These are phyloP conservation scores for Trichoderma sp. DNA, from an alignment of 2,329 filamentous ascomycete species.

Conservation along the genomic window DNA sequence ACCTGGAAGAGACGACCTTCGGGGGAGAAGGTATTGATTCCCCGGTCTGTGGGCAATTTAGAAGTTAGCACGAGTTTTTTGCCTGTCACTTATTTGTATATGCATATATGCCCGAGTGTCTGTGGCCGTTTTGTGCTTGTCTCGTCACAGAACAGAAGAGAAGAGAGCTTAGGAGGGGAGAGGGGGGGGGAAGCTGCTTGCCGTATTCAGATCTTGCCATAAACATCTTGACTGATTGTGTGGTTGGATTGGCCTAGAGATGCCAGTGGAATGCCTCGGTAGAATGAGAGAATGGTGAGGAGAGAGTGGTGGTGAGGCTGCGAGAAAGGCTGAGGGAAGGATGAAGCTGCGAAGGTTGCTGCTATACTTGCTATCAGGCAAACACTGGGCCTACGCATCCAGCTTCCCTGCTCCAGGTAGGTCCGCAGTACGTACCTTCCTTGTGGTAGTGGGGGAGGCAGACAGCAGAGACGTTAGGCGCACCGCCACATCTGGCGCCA, in stretches of 20 bases:
- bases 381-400: conserved; percentile 40
- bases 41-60: conserved; percentile 67
- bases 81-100: background rate
- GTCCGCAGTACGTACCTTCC: conserved; percentile 7
- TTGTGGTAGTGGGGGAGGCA: conserved; percentile 7
- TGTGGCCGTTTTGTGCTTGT: background rate
- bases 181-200: conserved; percentile 25
- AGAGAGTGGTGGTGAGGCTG: conserved; percentile 17
- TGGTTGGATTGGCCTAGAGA: conserved; percentile 12
- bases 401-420: conserved; percentile 6
- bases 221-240: conserved; percentile 75
- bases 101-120: background rate
- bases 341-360: background rate
- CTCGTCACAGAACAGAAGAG: background rate
- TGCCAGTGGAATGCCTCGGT: background rate
- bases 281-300: background rate
- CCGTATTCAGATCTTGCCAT: conserved; percentile 99
- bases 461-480: background rate
- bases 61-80: conserved; percentile 19
- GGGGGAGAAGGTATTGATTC: conserved; percentile 99
- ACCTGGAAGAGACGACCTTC: conserved; percentile 99
- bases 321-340: conserved; percentile 25
- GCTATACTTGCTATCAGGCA: conserved; percentile 31
- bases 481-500: conserved; percentile 17
- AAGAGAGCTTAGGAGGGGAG: background rate